Evolutionary conservation across 73 alveolate genomes (phyloP), one percentile per base, ranked within the genome.

Genomic region (Stentor roeselii): DNA sequence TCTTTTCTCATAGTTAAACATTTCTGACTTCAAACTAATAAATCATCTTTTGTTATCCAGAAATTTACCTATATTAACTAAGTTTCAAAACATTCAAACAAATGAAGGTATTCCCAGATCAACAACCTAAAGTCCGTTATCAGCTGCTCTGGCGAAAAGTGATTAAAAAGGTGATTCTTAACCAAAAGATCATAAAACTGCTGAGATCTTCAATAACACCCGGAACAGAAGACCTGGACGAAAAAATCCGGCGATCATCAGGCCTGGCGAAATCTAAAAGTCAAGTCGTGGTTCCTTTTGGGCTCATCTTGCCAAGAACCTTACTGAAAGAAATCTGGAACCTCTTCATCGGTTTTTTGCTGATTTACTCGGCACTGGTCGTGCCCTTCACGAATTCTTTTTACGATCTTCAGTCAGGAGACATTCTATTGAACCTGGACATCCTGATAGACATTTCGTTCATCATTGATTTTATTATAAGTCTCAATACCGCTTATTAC

Each of bases 401-500:
- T 34, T 21, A 27, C 27, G 80, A 67, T 21, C 15, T 32, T 1
- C 14, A 21, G 15, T 0, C 37, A 27, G 80, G 86, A 27, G 74
- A 40, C 39, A 76, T 35, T 31, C 76, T 88, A 90, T 31, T 36
- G 32, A 42, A 58, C 15, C 37, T 86, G 2, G 91, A 88, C 67
- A 50, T 39, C 3, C 61, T 90, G 60, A 59, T 91, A 15, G 98
- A 94, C 82, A 76, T 89, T 31, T 67, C 87, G 37, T 94, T 84
- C 83, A 60, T 89, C 77, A 59, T 90, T 39, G 98, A 94, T 86
- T 60, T 94, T 59, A 60, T 90, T 3, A 61, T 90, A 36, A 92
- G 86, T 38, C 86, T 94, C 87, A 83, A 83, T 82, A 90, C 95
- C 60, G 94, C 94, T 76, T 92, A 90, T 87, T 94, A 94, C 86